Conservation (phyloP, 768 basidiomycete species). For the Russula sp. region DNA sequence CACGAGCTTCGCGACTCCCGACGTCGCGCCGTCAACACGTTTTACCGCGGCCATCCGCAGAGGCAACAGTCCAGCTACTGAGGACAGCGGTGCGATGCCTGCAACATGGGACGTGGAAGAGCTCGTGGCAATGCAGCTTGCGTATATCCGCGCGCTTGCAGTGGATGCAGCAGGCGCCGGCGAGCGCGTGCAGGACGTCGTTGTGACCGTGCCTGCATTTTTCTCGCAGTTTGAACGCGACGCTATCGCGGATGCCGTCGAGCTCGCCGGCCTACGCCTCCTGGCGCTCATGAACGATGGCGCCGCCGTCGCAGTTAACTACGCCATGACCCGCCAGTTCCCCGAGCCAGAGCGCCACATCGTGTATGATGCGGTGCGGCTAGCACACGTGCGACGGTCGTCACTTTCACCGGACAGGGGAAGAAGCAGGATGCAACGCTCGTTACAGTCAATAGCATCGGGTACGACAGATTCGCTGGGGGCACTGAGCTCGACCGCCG, state of each 20-base stretch:
- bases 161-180: conserved; percentile 55
- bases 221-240: conserved; percentile 90
- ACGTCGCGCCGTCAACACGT: conserved; percentile 55
- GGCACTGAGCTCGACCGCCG: conserved; percentile 85
- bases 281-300: conserved; percentile 91
- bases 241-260: conserved; percentile 87
- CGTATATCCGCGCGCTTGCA: conserved; percentile 86
- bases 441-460: conserved; percentile 76
- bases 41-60: conserved; percentile 42
- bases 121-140: conserved; percentile 89
- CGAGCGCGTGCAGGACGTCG: conserved; percentile 78
- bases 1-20: conserved; percentile 55
- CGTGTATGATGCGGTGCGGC: conserved; percentile 95
- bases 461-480: conserved; percentile 70
- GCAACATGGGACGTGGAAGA: conserved; percentile 82
- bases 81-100: background rate
- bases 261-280: conserved; percentile 82
- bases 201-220: conserved; percentile 88
- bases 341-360: conserved; percentile 77
- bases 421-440: conserved; percentile 57
- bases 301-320: conserved; percentile 93
- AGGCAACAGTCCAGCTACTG: conserved; percentile 47
- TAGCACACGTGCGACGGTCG: conserved; percentile 73
- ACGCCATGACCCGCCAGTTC: conserved; percentile 94
- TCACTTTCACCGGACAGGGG: conserved; percentile 53